Base-by-base conservation (phyloP, 176 grass and related monocot species). In the Zizania latifolia region DNA sequence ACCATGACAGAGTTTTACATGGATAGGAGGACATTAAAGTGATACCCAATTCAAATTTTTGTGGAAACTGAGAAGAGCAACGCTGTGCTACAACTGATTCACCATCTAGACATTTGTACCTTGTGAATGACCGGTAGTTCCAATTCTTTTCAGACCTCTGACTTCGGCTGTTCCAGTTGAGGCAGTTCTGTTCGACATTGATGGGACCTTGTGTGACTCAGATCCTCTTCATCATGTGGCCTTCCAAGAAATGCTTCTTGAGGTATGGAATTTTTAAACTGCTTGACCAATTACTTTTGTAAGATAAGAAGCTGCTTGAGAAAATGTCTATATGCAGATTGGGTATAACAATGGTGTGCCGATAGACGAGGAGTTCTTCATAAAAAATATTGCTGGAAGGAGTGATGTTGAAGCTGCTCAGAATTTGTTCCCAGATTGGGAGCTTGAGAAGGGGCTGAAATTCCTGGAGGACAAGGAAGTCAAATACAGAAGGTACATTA, bases 331-430 rank as follows among this genome's bases (percentile, higher is more conserved):
- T 57, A 28, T 15, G 33, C 82, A 98, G 95, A 98, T 98, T 82
- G 95, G 95, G 23, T 98, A 98, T 75, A 98, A 98, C 81, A 90
- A 94, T 9, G 86, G 95, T 5, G 82, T 92, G 32, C 89, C 95
- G 0, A 94, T 98, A 64, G 91, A 94, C 19, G 91, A 98, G 0
- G 95, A 94, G 68, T 92, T 94, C 65, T 94, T 94, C 71, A 92
- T 98, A 4, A 92, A 94, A 35, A 98, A 98, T 45, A 92, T 98
- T 59, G 88, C 95, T 33, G 95, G 95, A 71, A 94, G 89, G 75
- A 91, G 89, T 21, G 89, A 89, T 13, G 72, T 86, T 13, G 91
- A 92, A 48, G 84, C 85, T 16, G 88, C 83, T 51, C 76, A 69
- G 19, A 91, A 91, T 29, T 83, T 97, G 34, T 97, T 97, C 88